Evolutionary conservation across 805 yeast genomes (phyloP).

Genomic region (Suhomyces sp.): DNA sequence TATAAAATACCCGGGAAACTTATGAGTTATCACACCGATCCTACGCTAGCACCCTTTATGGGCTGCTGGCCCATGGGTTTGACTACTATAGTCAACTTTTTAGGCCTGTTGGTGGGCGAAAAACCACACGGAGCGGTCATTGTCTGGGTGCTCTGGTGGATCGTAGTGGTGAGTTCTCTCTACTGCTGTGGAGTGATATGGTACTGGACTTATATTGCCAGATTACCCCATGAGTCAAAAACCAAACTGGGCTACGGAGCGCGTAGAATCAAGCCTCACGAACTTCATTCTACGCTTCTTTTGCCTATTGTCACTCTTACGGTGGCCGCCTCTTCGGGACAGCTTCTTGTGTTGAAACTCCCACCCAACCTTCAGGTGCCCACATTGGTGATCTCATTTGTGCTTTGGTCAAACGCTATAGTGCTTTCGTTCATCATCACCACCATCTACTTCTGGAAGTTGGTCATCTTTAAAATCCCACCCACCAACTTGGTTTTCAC

Average conservation of each 20-base stretch:
- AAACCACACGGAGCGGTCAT: slow-evolving; percentile 42
- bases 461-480: slow-evolving; percentile 60
- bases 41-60: slow-evolving; percentile 56
- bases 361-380: slow-evolving; percentile 47
- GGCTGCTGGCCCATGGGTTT: slow-evolving; percentile 84
- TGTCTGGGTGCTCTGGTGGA: slow-evolving; percentile 72
- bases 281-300: slow-evolving; percentile 56
- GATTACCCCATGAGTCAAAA: slow-evolving; percentile 2
- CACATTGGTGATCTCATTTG: slow-evolving; percentile 50
- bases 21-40: slow-evolving; percentile 25
- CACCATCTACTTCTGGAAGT: slow-evolving; percentile 57
- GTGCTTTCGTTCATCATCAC: slow-evolving; percentile 51
- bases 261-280: slow-evolving; percentile 9
- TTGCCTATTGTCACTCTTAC: slow-evolving; percentile 79
- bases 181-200: slow-evolving; percentile 60
- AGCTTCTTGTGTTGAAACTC: slow-evolving; percentile 44
- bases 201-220: slow-evolving; percentile 44
- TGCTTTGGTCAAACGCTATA: slow-evolving; percentile 71
- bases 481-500: slow-evolving; percentile 53
- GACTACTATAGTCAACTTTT: slow-evolving; percentile 59
- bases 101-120: slow-evolving; percentile 44
- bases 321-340: slow-evolving; percentile 73
- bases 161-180: slow-evolving; percentile 53
- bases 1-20: slow-evolving; percentile 24
- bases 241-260: slow-evolving; percentile 4